Evolutionary conservation across 345 rosid genomes (phyloP).

Genomic region (Camelina neglecta): DNA sequence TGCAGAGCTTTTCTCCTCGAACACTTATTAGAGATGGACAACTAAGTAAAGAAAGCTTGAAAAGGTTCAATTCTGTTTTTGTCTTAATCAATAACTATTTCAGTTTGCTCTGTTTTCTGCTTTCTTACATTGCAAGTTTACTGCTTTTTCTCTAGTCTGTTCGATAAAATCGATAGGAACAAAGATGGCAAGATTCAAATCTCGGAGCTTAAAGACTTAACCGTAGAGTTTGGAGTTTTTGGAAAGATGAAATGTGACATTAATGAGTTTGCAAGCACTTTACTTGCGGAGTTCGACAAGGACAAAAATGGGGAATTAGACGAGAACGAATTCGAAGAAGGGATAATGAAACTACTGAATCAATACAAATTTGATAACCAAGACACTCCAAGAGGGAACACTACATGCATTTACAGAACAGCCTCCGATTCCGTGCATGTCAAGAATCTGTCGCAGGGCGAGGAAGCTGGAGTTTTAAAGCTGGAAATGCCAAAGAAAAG

Average conservation of each 20-base stretch:
- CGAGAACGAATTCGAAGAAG: conserved; percentile 43
- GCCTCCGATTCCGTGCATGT: conserved; percentile 32
- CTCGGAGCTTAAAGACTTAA: conserved; percentile 45
- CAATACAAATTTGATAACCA: conserved; percentile 44
- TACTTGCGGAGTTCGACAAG: conserved; percentile 41
- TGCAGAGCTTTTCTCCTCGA: conserved; percentile 42
- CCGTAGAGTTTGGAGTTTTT: conserved; percentile 44
- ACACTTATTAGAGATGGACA: conserved; percentile 45
- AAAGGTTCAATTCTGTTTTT: conserved; percentile 30
- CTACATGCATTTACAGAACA: conserved; percentile 43
- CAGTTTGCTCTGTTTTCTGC: neutral
- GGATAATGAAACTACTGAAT: conserved; percentile 39
- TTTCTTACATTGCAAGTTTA: neutral
- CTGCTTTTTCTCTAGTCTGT: conserved; percentile 29
- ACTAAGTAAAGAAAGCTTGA: conserved; percentile 47
- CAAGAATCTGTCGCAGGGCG: neutral
- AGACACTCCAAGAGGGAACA: conserved; percentile 38
- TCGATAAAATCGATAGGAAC: conserved; percentile 43
- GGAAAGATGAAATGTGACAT: conserved; percentile 48
- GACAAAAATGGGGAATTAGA: conserved; percentile 45
- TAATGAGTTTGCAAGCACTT: conserved; percentile 45
- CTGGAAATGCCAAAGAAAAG: conserved; percentile 43
- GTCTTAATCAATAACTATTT: neutral
- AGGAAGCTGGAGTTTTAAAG: conserved; percentile 41
- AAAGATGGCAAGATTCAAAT: conserved; percentile 48